Base-by-base conservation (phyloP, 495 filamentous ascomycete species). In the Lichina pygmaea region DNA sequence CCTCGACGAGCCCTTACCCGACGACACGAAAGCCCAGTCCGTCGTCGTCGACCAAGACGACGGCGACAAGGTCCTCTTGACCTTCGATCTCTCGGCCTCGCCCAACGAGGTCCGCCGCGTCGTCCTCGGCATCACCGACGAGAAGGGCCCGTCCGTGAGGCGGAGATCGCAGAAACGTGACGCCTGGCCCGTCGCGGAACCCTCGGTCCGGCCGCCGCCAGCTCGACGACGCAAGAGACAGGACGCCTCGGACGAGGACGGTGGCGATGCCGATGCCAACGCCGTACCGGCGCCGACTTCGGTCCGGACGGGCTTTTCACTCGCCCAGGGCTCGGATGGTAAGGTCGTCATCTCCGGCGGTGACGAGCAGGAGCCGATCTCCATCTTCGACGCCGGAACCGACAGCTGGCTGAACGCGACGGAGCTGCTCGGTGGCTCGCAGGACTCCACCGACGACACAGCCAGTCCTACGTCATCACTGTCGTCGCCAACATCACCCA, bases 331-430 rank as follows among this genome's bases (percentile, higher is more conserved):
- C 15, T 58, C 61, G 6, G 60, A 65, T 51, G 67, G 65, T 12
- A 51, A 84, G 49, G 76, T 85, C 1, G 78, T 91, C 8, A 72
- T 92, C 41, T 71, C 73, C 15, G 79, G 85, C 51, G 89, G 86
- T 32, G 72, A 72, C 51, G 62, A 65, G 12, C 59, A 75, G 3
- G 64, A 76, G 47, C 60, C 73, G 2, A 47, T 97, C 16, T 72
- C 67, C 48, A 77, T 97, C 50, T 97, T 93, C 60, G 70, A 94
- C 54, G 70, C 77, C 44, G 72, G 68, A 24, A 59, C 68, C 44
- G 93, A 95, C 54, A 59, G 65, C 50, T 97, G 89, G 89, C 57
- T 76, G 16, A 81, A 94, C 59, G 66, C 83, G 0, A 76, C 71
- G 2, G 58, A 67, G 17, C 57, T 78, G 32, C 76, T 95, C 47